Conservation (phyloP, 257 asterid genomes). For the Plantago elongata region DNA sequence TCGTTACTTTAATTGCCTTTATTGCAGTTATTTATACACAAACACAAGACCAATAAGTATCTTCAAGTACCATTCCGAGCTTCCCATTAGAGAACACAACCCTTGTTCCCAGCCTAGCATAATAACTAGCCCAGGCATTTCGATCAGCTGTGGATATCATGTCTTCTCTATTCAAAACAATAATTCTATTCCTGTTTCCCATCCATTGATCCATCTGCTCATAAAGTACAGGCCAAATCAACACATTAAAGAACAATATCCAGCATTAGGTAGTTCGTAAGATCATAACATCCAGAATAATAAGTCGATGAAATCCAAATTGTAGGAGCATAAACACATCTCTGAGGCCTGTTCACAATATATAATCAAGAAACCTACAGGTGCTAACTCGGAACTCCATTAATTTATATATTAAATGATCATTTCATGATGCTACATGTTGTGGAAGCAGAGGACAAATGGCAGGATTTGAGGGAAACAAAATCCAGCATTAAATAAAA, state of each 20-base stretch:
- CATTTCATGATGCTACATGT: too few relatives aligned
- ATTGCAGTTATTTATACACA: neutral
- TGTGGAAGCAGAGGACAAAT: neutral
- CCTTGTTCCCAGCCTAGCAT: slow-evolving; percentile 78
- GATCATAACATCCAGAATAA: too few relatives aligned
- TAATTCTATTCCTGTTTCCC: slow-evolving; percentile 80
- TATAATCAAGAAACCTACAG: too few relatives aligned
- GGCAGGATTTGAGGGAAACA: slow-evolving; percentile 5
- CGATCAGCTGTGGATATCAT: slow-evolving; percentile 89
- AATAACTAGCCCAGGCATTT: slow-evolving; percentile 94
- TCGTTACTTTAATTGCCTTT: slow-evolving; percentile 12
- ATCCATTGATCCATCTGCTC: slow-evolving; percentile 88
- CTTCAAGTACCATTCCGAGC: slow-evolving; percentile 62
- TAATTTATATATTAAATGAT: too few relatives aligned
- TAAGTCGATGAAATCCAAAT: too few relatives aligned
- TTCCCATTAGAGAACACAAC: slow-evolving; percentile 78
- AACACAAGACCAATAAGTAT: neutral
- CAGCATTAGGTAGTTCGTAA: too few relatives aligned
- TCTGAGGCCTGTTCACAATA: too few relatives aligned
- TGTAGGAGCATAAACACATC: too few relatives aligned
- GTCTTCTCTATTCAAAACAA: slow-evolving; percentile 92
- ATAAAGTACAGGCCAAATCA: slow-evolving; percentile 24
- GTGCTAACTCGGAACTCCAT: too few relatives aligned
- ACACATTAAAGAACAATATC: neutral
- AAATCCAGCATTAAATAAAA: slow-evolving; percentile 1